Evolutionary conservation across 306 rosid species (phyloP), one percentile per base, ranked within the genome.

Genomic region (Bauhinia variegata): DNA sequence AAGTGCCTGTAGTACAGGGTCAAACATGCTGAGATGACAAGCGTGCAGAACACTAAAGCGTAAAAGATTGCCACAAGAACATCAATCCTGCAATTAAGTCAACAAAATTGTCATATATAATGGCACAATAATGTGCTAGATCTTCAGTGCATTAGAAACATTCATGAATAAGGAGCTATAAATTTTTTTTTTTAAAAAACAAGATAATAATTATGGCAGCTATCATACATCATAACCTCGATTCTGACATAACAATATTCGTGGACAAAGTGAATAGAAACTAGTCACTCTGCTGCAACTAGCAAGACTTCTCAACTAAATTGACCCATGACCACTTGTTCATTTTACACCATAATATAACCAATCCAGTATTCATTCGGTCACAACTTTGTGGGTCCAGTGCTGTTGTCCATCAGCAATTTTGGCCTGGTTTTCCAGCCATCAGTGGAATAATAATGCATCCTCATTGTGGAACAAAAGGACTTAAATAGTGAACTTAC

Each of bases 61-160:
- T 71, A 67, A 68, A 54, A 16, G 58, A 75, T 43, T 57, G 85
- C 85, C 65, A 75, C 85, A 61, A 56, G 63, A 71, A 72, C 81
- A 80, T 80, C 85, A 71, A 47, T 70, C 81, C 85, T 76, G 85
- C 73, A 80, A 67, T n/a, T 34, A 54, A 23, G 56, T 23, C 8
- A 62, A 53, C 57, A 38, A 53, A 75, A 49, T 7, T 67, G 72
- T 72, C 64, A 75, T 42, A 9, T n/a, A 67, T 42, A 48, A 61
- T 41, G 10, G 28, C 75, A 71, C 60, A 12, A 38, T 7, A 15
- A 33, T 6, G 18, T 64, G 11, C 58, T 41, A 23, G 28, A 53
- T 11, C 13, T 50, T 44, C n/a, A 34, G 18, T 41, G 19, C 47
- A 48, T 16, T 74, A 39, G 11, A 50, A 11, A 67, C 9, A 34